These are phyloP conservation scores for Volvox carteri DNA, from an alignment of 163 green algal species.

Conservation along the genomic window DNA sequence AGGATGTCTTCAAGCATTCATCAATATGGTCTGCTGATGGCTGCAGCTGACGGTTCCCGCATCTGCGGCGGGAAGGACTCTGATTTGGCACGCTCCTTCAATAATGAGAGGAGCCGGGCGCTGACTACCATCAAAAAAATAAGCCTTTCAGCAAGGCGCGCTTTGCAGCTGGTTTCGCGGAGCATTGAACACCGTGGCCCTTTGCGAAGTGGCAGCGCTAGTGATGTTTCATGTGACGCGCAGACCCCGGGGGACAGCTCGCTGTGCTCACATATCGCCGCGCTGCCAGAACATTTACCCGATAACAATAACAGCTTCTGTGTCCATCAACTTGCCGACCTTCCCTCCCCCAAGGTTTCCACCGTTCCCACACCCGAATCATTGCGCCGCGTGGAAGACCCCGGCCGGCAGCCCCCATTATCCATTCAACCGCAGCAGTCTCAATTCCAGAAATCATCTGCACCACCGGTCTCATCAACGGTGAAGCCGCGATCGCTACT, in stretches of 20 bases:
- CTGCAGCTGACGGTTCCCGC: background rate
- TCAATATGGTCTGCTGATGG: background rate
- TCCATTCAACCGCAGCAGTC: background rate
- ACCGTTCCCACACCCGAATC: background rate
- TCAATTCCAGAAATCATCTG: background rate
- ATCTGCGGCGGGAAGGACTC: background rate
- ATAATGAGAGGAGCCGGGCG: background rate
- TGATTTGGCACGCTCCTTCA: background rate
- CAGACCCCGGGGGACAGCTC: background rate
- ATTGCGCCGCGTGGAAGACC: background rate
- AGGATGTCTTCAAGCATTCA: background rate
- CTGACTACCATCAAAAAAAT: slow-evolving; percentile 21
- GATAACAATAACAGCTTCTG: background rate
- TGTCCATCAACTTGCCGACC: background rate
- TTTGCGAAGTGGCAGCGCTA: background rate
- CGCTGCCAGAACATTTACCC: background rate
- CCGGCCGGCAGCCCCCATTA: background rate
- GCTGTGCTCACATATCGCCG: background rate
- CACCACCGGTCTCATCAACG: background rate
- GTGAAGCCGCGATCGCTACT: background rate
- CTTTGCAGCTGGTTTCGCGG: background rate
- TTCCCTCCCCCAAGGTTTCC: background rate
- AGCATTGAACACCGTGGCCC: background rate
- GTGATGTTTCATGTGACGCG: background rate
- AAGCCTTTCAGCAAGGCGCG: slow-evolving; percentile 8